phyloP scores from a whole-genome alignment of 2,329 filamentous ascomycete species.

The Cryphonectria naterciae region DNA sequence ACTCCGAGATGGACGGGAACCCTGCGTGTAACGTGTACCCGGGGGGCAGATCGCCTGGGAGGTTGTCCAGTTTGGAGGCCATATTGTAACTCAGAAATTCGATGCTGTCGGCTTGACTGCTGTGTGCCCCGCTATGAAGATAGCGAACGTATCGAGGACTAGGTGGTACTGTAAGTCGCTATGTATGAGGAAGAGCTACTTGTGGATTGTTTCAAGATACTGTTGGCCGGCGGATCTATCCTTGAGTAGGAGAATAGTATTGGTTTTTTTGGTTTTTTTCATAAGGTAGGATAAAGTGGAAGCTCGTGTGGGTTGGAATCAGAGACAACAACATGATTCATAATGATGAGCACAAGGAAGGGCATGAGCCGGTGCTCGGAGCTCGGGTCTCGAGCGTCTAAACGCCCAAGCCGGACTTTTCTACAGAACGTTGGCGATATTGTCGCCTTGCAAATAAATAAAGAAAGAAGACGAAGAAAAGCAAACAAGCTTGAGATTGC shows the following conservation, averaged over 20 bases:
- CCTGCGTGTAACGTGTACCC: slow-evolving; percentile 43
- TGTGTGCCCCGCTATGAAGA: not conserved
- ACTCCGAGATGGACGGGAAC: slow-evolving; percentile 41
- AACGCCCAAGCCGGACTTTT: not conserved
- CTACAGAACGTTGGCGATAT: not conserved
- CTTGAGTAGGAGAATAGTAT: not conserved
- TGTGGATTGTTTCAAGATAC: not conserved
- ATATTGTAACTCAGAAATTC: not conserved
- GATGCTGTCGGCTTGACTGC: not conserved
- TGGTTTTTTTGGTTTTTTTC: too few relatives aligned
- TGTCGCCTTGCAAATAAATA: not conserved
- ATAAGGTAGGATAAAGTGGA: not conserved
- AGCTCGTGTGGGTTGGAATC: not conserved
- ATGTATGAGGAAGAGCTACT: not conserved
- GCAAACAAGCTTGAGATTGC: not conserved
- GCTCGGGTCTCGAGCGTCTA: not conserved
- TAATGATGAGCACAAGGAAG: not conserved
- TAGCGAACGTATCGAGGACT: not conserved
- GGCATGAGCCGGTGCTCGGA: not conserved
- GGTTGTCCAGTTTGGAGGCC: not conserved
- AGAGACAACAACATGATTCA: not conserved
- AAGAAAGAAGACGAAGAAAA: too few relatives aligned
- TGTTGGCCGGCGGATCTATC: not conserved
- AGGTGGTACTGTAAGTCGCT: not conserved
- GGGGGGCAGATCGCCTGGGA: not conserved